Percentiles rank a stretch among this genome's conserved stretches.
These are phyloP conservation scores for Acorus gramineus DNA, from an alignment of 106 monocot genomes.

Conservation along the genomic window DNA sequence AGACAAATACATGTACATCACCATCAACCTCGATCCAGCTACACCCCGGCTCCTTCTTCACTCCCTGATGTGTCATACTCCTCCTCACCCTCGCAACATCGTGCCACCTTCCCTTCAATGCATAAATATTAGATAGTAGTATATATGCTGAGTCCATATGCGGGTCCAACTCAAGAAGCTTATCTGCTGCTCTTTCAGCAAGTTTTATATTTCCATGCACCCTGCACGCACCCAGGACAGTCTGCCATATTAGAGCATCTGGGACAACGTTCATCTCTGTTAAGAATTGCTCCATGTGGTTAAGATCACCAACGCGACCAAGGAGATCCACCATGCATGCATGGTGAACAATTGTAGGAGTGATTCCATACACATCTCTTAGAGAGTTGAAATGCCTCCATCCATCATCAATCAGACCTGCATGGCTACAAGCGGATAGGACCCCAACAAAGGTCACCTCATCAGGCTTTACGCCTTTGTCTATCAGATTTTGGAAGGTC, in stretches of 20 bases:
- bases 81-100: conserved; percentile 23
- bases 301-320: conserved; percentile 22
- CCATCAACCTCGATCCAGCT: conserved; percentile 29
- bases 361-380: conserved; percentile 17
- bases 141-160: conserved; percentile 22
- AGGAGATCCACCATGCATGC: conserved; percentile 40
- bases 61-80: conserved; percentile 9
- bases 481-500: conserved; percentile 26
- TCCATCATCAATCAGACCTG: conserved; percentile 31
- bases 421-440: conserved; percentile 48
- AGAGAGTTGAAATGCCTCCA: conserved; percentile 14
- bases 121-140: conserved; percentile 23
- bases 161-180: conserved; percentile 36
- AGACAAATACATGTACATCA: conserved; percentile 13
- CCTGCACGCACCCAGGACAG: conserved; percentile 35
- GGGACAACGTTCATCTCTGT: conserved; percentile 18
- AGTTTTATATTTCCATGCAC: conserved; percentile 36
- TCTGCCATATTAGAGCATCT: conserved; percentile 37
- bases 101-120: conserved; percentile 19
- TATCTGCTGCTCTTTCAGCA: conserved; percentile 30
- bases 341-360: conserved; percentile 30
- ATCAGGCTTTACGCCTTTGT: conserved; percentile 20
- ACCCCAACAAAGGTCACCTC: conserved; percentile 37
- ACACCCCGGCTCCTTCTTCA: conserved; percentile 37
- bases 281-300: conserved; percentile 17